phyloP scores from a whole-genome alignment of 1,284 basidiomycete genomes.

The Trametes polyzona region DNA sequence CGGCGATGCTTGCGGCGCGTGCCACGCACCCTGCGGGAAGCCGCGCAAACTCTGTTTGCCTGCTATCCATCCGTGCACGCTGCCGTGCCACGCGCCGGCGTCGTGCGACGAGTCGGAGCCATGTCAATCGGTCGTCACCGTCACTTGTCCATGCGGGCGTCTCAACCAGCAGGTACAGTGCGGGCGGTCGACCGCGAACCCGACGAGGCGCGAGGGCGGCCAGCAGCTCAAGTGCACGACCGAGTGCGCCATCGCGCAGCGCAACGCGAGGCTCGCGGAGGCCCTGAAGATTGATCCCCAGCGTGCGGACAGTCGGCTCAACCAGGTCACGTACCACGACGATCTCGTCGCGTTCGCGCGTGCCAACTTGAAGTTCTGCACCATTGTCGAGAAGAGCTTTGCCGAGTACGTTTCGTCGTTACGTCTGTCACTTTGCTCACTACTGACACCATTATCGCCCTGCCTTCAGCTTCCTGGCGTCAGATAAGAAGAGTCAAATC shows the following conservation, averaged over 20 bases:
- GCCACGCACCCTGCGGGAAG: constrained; percentile 81
- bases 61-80: constrained; percentile 71
- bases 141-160: constrained; percentile 83
- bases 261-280: constrained; percentile 85
- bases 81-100: constrained; percentile 84
- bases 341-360: constrained; percentile 66
- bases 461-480: constrained; percentile 61
- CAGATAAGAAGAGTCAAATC: constrained; percentile 72
- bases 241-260: constrained; percentile 81
- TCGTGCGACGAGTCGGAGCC: constrained; percentile 80
- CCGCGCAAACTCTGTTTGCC: constrained; percentile 76
- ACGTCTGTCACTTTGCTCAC: background rate
- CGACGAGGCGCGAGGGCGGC: constrained; percentile 43
- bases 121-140: constrained; percentile 65
- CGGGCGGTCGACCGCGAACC: constrained; percentile 56
- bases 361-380: constrained; percentile 68
- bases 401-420: constrained; percentile 58
- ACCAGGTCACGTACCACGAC: constrained; percentile 58
- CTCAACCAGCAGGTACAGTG: constrained; percentile 75
- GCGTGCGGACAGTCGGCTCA: constrained; percentile 35
- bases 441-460: constrained; percentile 12
- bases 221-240: constrained; percentile 73
- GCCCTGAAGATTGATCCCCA: constrained; percentile 80
- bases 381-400: constrained; percentile 78
- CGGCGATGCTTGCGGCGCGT: constrained; percentile 75